These are phyloP conservation scores for Colletotrichum sp. DNA, from an alignment of 2,329 filamentous ascomycete genomes.

Conservation along the genomic window DNA sequence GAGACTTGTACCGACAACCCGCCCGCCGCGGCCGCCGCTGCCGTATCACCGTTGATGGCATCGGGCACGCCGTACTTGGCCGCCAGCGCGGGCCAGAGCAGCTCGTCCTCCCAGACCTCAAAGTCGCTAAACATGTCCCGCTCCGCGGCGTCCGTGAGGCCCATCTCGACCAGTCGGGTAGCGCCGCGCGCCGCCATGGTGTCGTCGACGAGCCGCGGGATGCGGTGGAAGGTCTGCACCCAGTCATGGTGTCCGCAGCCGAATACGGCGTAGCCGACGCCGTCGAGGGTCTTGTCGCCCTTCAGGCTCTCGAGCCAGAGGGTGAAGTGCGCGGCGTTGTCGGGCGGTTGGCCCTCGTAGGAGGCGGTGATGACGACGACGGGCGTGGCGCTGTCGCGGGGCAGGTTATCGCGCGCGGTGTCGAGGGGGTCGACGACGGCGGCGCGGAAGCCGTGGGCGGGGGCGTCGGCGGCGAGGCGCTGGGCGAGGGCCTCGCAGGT, in stretches of 20 bases:
- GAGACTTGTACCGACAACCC: slow-evolving; percentile 55
- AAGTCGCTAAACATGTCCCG: slow-evolving; percentile 73
- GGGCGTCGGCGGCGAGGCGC: slow-evolving; percentile 60
- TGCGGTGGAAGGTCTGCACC: slow-evolving; percentile 67
- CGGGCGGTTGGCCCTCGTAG: slow-evolving; percentile 74
- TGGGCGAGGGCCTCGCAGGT: slow-evolving; percentile 72
- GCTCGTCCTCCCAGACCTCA: slow-evolving; percentile 69
- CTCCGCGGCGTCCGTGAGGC: slow-evolving; percentile 63
- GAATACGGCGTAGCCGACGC: slow-evolving; percentile 69
- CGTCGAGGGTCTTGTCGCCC: slow-evolving; percentile 50
- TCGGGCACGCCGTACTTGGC: slow-evolving; percentile 51
- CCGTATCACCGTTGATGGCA: slow-evolving; percentile 28
- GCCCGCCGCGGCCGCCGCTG: slow-evolving; percentile 18
- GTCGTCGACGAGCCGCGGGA: slow-evolving; percentile 68
- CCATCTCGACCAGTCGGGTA: slow-evolving; percentile 47
- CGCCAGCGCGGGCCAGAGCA: slow-evolving; percentile 55
- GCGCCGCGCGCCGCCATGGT: slow-evolving; percentile 45
- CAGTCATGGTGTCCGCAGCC: slow-evolving; percentile 68
- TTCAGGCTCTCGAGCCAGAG: slow-evolving; percentile 61
- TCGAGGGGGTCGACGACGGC: slow-evolving; percentile 59
- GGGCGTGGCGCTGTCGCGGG: slow-evolving; percentile 52
- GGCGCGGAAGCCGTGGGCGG: slow-evolving; percentile 59
- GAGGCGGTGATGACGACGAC: slow-evolving; percentile 69
- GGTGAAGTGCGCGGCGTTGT: slow-evolving; percentile 71
- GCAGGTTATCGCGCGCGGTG: slow-evolving; percentile 59